phyloP scores from a whole-genome alignment of 371 early-diverging fungal species.

The Mucor sp. region DNA sequence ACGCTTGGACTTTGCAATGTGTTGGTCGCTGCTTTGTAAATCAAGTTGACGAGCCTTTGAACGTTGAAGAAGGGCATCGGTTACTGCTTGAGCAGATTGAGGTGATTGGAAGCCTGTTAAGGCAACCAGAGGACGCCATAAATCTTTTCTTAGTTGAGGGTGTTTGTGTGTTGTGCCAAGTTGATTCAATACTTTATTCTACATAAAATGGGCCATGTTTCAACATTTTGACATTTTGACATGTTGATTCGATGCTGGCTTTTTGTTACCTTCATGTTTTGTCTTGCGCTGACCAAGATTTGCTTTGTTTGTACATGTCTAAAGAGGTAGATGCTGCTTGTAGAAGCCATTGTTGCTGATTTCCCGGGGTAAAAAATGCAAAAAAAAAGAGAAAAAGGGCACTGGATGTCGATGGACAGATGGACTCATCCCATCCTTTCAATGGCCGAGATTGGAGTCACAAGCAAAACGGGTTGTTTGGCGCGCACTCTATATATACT shows the following conservation, averaged over 20 bases:
- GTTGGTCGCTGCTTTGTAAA: constrained; percentile 34
- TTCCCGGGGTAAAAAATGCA: neutral
- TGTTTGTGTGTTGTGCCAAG: constrained; percentile 42
- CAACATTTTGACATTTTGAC: neutral
- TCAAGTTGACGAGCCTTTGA: constrained; percentile 41
- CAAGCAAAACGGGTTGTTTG: neutral
- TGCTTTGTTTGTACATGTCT: constrained; percentile 66
- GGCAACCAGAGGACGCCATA: constrained; percentile 63
- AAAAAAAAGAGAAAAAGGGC: constrained; percentile 13
- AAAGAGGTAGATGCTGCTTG: constrained; percentile 52
- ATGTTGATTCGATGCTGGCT: neutral
- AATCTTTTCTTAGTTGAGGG: constrained; percentile 56
- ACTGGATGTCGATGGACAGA: neutral
- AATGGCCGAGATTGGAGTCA: constrained; percentile 1
- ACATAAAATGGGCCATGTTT: neutral
- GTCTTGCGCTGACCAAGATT: constrained; percentile 54
- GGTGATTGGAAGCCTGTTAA: constrained; percentile 53
- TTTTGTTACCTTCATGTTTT: constrained; percentile 38
- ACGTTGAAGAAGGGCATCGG: constrained; percentile 62
- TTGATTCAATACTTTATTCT: constrained; percentile 45
- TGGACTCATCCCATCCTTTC: neutral
- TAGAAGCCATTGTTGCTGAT: constrained; percentile 1
- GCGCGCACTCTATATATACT: too few species aligned
- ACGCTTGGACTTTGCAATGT: constrained; percentile 50
- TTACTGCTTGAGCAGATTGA: constrained; percentile 55